A percentile compares a stretch with the other conserved stretches of the same genome.
phyloP scores from a whole-genome alignment of 176 grass and related monocot genomes.

The Oryza glumipatula region DNA sequence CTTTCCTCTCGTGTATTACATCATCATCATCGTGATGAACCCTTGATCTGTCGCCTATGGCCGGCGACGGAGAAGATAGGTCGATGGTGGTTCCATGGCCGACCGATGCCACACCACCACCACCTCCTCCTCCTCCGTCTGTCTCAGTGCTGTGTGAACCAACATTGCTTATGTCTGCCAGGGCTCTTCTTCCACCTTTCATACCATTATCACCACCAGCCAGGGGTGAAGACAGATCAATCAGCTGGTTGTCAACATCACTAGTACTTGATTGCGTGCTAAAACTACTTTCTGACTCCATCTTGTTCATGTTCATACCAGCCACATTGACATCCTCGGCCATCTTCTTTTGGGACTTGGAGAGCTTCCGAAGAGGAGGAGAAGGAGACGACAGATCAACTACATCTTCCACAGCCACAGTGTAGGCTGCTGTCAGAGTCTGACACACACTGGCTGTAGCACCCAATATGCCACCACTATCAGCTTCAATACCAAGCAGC shows the following conservation, averaged over 20 bases:
- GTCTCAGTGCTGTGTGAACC: background rate
- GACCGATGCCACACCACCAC: background rate
- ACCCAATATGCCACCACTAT: slow-evolving; percentile 27
- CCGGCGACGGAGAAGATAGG: slow-evolving; percentile 51
- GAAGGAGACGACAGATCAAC: slow-evolving; percentile 63
- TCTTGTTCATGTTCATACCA: background rate
- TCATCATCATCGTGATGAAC: background rate
- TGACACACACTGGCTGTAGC: background rate
- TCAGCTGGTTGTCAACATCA: background rate
- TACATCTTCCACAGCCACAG: slow-evolving; percentile 27
- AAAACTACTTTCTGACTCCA: background rate
- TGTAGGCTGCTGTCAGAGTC: background rate
- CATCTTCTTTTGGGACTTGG: slow-evolving; percentile 37
- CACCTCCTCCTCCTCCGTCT: slow-evolving; percentile 29
- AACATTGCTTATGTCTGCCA: slow-evolving; percentile 44
- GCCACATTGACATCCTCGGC: background rate
- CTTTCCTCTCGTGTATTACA: slow-evolving; percentile 51
- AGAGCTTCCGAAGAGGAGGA: slow-evolving; percentile 47
- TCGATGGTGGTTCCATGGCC: slow-evolving; percentile 49
- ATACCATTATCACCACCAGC: background rate
- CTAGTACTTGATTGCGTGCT: background rate
- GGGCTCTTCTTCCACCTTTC: slow-evolving; percentile 38
- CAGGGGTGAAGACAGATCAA: slow-evolving; percentile 40
- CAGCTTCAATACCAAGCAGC: slow-evolving; percentile 57
- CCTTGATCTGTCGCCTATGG: background rate